A percentile compares a stretch with the other conserved stretches of the same genome.
These are phyloP conservation scores for Bacterosira constricta DNA, from an alignment of 108 stramenopile species.

Conservation along the genomic window DNA sequence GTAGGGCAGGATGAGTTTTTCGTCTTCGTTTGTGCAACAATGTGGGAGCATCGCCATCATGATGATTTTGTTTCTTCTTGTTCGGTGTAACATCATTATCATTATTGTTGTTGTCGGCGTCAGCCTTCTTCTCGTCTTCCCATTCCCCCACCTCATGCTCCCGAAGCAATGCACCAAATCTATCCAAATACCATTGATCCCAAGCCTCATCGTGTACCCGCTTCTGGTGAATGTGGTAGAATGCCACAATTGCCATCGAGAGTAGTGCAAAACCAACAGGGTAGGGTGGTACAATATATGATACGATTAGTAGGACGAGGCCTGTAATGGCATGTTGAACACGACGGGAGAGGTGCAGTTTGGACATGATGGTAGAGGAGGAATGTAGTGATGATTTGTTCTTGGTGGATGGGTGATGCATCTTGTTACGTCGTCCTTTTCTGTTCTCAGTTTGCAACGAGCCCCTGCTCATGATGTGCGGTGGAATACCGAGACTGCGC, in stretches of 20 bases:
- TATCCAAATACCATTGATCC: conserved; percentile 40
- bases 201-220: conserved; percentile 15
- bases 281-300: conserved; percentile 41
- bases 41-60: neutral
- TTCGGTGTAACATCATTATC: no score
- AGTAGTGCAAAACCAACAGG: conserved; percentile 34
- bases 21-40: neutral
- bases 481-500: no score
- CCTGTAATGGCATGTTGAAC: conserved; percentile 43
- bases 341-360: conserved; percentile 34
- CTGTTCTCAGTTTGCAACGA: no score
- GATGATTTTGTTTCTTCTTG: neutral
- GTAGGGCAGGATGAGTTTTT: conserved; percentile 21
- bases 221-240: conserved; percentile 26
- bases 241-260: conserved; percentile 8
- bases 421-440: no score
- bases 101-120: neutral
- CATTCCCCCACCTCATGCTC: conserved; percentile 40
- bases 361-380: no score
- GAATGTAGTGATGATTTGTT: no score
- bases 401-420: no score
- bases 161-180: conserved; percentile 37
- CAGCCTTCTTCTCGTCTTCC: conserved; percentile 3
- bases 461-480: no score
- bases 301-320: conserved; percentile 30